phyloP scores from a whole-genome alignment of 148 eudicot genomes.

The Arbutus unedo region DNA sequence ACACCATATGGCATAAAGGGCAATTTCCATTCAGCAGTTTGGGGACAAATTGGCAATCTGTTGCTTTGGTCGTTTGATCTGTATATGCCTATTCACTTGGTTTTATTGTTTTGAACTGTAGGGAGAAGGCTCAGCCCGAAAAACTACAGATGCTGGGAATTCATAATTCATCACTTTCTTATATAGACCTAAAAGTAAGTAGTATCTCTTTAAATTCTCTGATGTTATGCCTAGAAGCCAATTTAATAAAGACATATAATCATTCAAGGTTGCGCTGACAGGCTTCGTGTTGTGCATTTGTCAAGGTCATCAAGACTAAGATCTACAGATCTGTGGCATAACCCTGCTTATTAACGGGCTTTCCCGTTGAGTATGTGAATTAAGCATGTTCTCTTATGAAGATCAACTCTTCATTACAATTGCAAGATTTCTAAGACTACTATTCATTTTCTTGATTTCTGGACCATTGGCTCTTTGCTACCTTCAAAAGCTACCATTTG shows the following conservation, averaged over 20 bases:
- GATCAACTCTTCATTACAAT: slow-evolving; percentile 2
- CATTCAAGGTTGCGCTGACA: neutral
- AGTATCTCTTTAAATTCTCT: slow-evolving; percentile 7
- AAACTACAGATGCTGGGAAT: slow-evolving; percentile 53
- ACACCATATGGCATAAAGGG: neutral
- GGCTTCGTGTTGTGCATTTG: neutral
- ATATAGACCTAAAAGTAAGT: slow-evolving; percentile 72
- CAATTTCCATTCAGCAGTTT: neutral
- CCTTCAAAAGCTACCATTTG: neutral
- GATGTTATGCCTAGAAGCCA: neutral
- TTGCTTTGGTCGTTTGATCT: slow-evolving; percentile 10
- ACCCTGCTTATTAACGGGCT: neutral
- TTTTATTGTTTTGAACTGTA: slow-evolving; percentile 30
- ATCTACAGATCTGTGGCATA: neutral
- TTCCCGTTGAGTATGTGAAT: neutral
- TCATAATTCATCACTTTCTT: slow-evolving; percentile 61
- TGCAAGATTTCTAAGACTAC: neutral
- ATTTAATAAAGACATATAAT: neutral
- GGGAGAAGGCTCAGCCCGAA: slow-evolving; percentile 61
- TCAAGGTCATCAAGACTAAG: neutral
- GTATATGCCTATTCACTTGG: neutral
- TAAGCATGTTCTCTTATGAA: neutral
- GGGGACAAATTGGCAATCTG: slow-evolving; percentile 13
- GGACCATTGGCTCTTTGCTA: neutral
- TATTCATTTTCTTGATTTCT: neutral